A percentile compares a stretch with the other conserved stretches of the same genome.
Evolutionary conservation across 352 stramenopile species (phyloP).

Genomic region (Globisporangium carolinianum): DNA sequence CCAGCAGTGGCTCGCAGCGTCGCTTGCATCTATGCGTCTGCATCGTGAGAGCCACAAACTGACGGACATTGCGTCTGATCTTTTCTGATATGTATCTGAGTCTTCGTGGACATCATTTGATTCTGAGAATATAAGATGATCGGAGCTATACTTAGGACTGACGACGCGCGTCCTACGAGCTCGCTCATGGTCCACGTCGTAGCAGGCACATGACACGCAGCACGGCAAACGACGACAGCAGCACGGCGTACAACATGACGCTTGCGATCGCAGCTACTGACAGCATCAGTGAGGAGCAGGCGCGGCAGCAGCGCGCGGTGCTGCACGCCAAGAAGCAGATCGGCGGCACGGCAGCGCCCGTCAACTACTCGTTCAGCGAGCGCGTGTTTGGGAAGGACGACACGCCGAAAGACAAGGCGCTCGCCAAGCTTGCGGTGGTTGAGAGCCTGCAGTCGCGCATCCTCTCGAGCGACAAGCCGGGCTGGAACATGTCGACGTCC

Average conservation of each 20-base stretch:
- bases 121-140: too few relatives aligned
- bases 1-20: too few relatives aligned
- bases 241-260: not conserved
- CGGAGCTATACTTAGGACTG: too few relatives aligned
- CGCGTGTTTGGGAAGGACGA: constrained; percentile 62
- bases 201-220: too few relatives aligned
- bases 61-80: too few relatives aligned
- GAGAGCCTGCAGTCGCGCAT: constrained; percentile 57
- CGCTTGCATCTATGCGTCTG: too few relatives aligned
- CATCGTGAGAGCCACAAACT: too few relatives aligned
- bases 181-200: too few relatives aligned
- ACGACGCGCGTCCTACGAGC: too few relatives aligned
- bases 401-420: constrained; percentile 43
- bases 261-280: constrained; percentile 1
- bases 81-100: too few relatives aligned
- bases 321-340: constrained; percentile 61
- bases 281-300: constrained; percentile 14
- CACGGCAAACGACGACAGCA: not conserved
- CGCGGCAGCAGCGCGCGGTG: constrained; percentile 6
- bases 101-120: too few relatives aligned
- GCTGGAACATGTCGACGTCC: constrained; percentile 60
- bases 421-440: constrained; percentile 56
- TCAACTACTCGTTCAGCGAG: constrained; percentile 71
- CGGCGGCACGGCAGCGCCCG: constrained; percentile 39
- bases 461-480: constrained; percentile 38